Conservation (phyloP, 2,329 filamentous ascomycete genomes). For the Paradendryphiella salina region DNA sequence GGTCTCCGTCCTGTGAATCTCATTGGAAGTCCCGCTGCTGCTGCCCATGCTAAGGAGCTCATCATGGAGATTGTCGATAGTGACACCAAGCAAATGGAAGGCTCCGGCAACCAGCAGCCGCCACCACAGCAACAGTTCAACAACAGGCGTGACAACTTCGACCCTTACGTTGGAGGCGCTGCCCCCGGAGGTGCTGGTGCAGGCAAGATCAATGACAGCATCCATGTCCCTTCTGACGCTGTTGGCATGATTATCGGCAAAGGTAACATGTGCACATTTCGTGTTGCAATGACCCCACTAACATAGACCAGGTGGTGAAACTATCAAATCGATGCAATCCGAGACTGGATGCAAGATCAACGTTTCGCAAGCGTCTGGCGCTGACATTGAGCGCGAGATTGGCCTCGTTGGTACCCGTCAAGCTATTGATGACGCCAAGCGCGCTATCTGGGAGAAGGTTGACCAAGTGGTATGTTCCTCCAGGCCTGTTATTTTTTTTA, state of each 20-base stretch:
- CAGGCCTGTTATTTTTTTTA: background rate
- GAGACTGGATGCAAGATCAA: conserved; percentile 92
- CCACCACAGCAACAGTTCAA: conserved; percentile 24
- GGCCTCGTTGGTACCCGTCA: conserved; percentile 77
- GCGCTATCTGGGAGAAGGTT: conserved; percentile 87
- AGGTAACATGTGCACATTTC: conserved; percentile 49
- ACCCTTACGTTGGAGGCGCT: conserved; percentile 49
- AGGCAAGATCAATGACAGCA: conserved; percentile 75
- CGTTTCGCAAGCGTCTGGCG: conserved; percentile 77
- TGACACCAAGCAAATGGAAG: conserved; percentile 63
- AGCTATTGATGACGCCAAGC: conserved; percentile 78
- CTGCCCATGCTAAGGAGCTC: conserved; percentile 77
- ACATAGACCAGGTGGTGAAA: conserved; percentile 68
- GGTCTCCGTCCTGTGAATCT: conserved; percentile 87
- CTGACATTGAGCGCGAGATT: conserved; percentile 83
- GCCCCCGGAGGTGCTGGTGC: conserved; percentile 17
- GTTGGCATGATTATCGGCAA: conserved; percentile 98
- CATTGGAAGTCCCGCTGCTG: conserved; percentile 75
- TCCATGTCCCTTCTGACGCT: conserved; percentile 84
- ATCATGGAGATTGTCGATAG: conserved; percentile 95
- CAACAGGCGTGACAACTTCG: conserved; percentile 45
- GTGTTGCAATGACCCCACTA: conserved; percentile 15
- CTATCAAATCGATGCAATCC: conserved; percentile 91
- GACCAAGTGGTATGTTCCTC: conserved; percentile 73
- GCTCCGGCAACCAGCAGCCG: conserved; percentile 23